Evolutionary conservation across 371 early-diverging fungal genomes (phyloP).

Genomic region (Quaeritorhiza haematococci): DNA sequence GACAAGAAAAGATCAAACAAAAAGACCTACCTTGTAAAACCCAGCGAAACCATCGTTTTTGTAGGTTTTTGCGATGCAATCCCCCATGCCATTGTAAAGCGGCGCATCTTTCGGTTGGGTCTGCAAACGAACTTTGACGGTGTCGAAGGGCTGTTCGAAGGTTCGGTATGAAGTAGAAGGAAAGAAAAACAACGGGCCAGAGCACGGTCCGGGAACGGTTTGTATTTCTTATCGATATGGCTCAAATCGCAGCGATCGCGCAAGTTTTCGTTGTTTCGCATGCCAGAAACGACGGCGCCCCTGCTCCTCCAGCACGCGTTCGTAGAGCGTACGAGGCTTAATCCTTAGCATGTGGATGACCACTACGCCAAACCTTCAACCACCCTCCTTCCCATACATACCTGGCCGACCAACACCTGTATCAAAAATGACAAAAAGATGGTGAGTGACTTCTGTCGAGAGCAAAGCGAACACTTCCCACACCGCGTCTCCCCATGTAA

Average conservation of each 20-base stretch:
- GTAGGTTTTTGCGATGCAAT: slow-evolving; percentile 42
- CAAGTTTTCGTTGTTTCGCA: no score
- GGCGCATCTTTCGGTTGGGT: slow-evolving; percentile 37
- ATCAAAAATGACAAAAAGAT: not conserved
- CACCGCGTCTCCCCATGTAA: no score
- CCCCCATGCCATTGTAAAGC: slow-evolving; percentile 35
- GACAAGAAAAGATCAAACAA: not conserved
- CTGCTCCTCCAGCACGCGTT: no score
- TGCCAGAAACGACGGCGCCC: no score
- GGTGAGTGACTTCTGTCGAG: not conserved
- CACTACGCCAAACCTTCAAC: no score
- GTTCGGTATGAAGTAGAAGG: not conserved
- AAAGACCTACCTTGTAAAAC: slow-evolving; percentile 40
- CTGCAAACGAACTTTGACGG: slow-evolving; percentile 53
- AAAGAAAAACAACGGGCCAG: not conserved
- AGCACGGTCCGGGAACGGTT: not conserved
- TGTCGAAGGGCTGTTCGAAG: slow-evolving; percentile 44
- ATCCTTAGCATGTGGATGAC: no score
- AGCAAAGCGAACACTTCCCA: no score
- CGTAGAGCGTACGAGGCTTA: no score
- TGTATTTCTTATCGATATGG: not conserved
- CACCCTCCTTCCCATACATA: no score
- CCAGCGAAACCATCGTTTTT: slow-evolving; percentile 40
- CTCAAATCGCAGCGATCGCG: not conserved
- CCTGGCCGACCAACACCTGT: slow-evolving; percentile 28